Conservation (phyloP, 2,329 filamentous ascomycete species). For the Alternaria panax region DNA sequence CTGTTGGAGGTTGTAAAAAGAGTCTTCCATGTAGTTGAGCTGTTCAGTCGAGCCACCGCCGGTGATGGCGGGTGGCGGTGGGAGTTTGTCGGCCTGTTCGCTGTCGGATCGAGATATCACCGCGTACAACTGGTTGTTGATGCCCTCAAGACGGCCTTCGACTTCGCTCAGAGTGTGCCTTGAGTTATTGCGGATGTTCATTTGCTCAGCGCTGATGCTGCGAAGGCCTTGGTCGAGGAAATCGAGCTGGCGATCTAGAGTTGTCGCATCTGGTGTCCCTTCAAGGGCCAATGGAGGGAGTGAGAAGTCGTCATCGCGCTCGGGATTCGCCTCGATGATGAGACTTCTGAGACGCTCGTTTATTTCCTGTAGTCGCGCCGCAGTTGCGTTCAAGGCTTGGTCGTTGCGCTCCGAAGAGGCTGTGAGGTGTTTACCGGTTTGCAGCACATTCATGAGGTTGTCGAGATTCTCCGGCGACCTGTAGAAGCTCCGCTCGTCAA, state of each 20-base stretch:
- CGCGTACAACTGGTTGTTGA: slow-evolving; percentile 70
- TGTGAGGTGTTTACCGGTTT: slow-evolving; percentile 45
- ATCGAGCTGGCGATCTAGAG: slow-evolving; percentile 66
- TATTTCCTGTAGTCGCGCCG: slow-evolving; percentile 70
- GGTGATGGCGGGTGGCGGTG: slow-evolving; percentile 65
- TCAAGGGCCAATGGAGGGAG: slow-evolving; percentile 34
- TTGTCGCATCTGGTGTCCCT: slow-evolving; percentile 31
- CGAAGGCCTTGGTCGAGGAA: slow-evolving; percentile 74
- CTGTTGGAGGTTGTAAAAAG: slow-evolving; percentile 57
- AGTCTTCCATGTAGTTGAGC: slow-evolving; percentile 70
- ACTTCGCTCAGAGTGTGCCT: slow-evolving; percentile 41
- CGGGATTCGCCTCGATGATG: slow-evolving; percentile 69
- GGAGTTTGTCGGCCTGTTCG: slow-evolving; percentile 59
- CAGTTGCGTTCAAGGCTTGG: slow-evolving; percentile 66
- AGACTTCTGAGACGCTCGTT: slow-evolving; percentile 72
- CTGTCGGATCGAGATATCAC: slow-evolving; percentile 57
- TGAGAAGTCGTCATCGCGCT: slow-evolving; percentile 45
- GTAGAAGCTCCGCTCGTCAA: slow-evolving; percentile 81
- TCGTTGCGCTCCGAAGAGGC: slow-evolving; percentile 45
- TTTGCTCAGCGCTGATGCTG: slow-evolving; percentile 67
- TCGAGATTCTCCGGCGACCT: slow-evolving; percentile 71
- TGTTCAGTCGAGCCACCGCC: slow-evolving; percentile 70
- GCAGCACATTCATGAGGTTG: slow-evolving; percentile 50
- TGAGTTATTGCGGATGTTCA: slow-evolving; percentile 36
- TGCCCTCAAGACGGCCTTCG: slow-evolving; percentile 52